Evolutionary conservation across 2,329 filamentous ascomycete genomes (phyloP), one percentile per base, ranked within the genome.

Genomic region (Sporothrix globosa): DNA sequence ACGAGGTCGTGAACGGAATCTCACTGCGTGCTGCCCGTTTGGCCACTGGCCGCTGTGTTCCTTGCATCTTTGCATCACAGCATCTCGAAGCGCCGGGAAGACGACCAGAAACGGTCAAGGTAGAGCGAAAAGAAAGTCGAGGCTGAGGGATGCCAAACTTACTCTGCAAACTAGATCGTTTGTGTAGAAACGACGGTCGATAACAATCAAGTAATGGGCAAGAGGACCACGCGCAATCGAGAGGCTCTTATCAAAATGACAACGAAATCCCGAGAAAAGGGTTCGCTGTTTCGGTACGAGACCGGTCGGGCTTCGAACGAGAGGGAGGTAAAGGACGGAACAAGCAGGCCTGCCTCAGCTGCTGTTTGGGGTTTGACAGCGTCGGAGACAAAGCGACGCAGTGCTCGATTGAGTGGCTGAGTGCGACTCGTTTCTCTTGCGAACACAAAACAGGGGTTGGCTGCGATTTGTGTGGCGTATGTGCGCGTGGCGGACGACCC

Each of bases 341-440:
- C 56, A 61, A 44, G 56, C 56, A 44, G 56, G 56, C 34, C 44
- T 61, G 56, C 56, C 56, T 24, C 41, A 41, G 21, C 30, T 39
- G 39, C 50, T 34, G 46, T 48, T 65, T 61, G 66, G 58, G 24
- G 58, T 71, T 65, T 46, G 69, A 67, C 54, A 54, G 21, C 66
- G 67, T 67, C 65, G 60, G 69, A 70, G 61, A 54, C 69, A 65
- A 63, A 68, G 56, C 65, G 65, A 54, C 65, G 68, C 30, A 68
- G 34, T 58, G 69, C 46, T 46, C 30, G 60, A 67, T 24, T 17
- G 73, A 72, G 71, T 74, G 73, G 73, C 71, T 71, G 70, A 69
- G 73, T 65, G 54, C 70, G 34, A 52, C 50, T 71, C 27, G 56
- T 63, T 72, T 68, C 46, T 56, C 50, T 56, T 67, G 63, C 34